These are phyloP conservation scores for Xerocomus amazonicus DNA, from an alignment of 1,284 basidiomycete genomes.

Conservation along the genomic window DNA sequence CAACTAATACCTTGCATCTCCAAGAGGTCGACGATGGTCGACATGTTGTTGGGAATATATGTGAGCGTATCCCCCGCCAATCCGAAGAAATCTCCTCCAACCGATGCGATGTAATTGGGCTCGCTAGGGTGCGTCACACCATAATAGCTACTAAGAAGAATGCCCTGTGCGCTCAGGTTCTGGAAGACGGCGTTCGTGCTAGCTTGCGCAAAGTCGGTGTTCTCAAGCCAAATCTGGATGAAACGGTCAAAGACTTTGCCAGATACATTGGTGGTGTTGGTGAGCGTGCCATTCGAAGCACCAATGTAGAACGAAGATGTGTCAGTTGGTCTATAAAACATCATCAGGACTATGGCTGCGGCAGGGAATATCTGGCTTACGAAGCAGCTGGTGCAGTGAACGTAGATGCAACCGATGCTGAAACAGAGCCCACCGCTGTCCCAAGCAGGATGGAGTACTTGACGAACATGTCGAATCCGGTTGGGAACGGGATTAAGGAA, in stretches of 20 bases:
- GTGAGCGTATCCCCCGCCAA: slow-evolving; percentile 45
- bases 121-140: slow-evolving; percentile 63
- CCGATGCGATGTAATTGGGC: slow-evolving; percentile 56
- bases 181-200: slow-evolving; percentile 43
- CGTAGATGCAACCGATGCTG: slow-evolving; percentile 25
- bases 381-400: slow-evolving; percentile 30
- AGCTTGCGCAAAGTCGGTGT: slow-evolving; percentile 47
- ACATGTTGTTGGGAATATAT: slow-evolving; percentile 40
- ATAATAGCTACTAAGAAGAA: slow-evolving; percentile 51
- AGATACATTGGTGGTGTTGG: slow-evolving; percentile 25
- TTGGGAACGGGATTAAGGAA: background rate
- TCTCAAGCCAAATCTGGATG: slow-evolving; percentile 57
- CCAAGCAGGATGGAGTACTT: slow-evolving; percentile 16
- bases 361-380: slow-evolving; percentile 13
- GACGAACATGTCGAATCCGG: slow-evolving; percentile 13
- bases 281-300: slow-evolving; percentile 26
- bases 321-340: slow-evolving; percentile 24
- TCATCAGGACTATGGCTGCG: background rate
- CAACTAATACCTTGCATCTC: slow-evolving; percentile 57
- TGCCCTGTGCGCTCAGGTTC: slow-evolving; percentile 48
- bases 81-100: slow-evolving; percentile 63
- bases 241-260: slow-evolving; percentile 56
- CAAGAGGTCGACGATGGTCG: slow-evolving; percentile 61
- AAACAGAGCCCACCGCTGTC: slow-evolving; percentile 17
- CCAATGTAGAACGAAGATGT: slow-evolving; percentile 29